phyloP scores from a whole-genome alignment of 495 filamentous ascomycete species.

The Opeltia flavorubescens region DNA sequence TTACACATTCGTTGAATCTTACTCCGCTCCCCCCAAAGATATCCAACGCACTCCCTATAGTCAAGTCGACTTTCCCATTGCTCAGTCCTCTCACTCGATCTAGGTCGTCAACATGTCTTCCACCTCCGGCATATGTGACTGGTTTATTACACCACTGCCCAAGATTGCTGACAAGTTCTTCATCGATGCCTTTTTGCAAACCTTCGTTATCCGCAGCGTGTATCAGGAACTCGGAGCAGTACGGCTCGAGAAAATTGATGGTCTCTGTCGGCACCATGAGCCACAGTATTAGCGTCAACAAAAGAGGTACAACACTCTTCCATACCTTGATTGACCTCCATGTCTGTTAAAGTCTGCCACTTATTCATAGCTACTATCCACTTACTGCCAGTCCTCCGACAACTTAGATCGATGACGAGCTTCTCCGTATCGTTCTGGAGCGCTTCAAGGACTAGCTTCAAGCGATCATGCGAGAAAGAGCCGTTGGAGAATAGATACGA shows the following conservation, averaged over 20 bases:
- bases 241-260: slow-evolving; percentile 66
- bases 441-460: slow-evolving; percentile 52
- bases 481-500: slow-evolving; percentile 74
- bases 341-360: slow-evolving; percentile 94
- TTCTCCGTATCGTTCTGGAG: slow-evolving; percentile 62
- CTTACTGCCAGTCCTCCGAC: slow-evolving; percentile 50
- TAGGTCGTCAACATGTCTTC: slow-evolving; percentile 64
- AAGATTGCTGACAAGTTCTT: slow-evolving; percentile 60
- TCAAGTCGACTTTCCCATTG: slow-evolving; percentile 73
- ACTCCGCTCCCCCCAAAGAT: slow-evolving; percentile 85
- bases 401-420: slow-evolving; percentile 90
- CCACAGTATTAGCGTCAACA: neutral
- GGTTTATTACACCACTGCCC: slow-evolving; percentile 80
- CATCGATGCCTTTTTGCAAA: slow-evolving; percentile 78
- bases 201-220: slow-evolving; percentile 99
- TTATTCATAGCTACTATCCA: slow-evolving; percentile 98
- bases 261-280: slow-evolving; percentile 6
- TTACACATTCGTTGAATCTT: slow-evolving; percentile 72
- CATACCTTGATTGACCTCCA: slow-evolving; percentile 76
- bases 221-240: slow-evolving; percentile 90
- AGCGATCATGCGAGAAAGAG: slow-evolving; percentile 57
- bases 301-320: neutral
- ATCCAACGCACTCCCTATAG: slow-evolving; percentile 90
- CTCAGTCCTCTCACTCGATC: slow-evolving; percentile 66
- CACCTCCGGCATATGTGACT: slow-evolving; percentile 91